phyloP scores from a whole-genome alignment of 2,329 filamentous ascomycete species.

The Beauveria varroae region DNA sequence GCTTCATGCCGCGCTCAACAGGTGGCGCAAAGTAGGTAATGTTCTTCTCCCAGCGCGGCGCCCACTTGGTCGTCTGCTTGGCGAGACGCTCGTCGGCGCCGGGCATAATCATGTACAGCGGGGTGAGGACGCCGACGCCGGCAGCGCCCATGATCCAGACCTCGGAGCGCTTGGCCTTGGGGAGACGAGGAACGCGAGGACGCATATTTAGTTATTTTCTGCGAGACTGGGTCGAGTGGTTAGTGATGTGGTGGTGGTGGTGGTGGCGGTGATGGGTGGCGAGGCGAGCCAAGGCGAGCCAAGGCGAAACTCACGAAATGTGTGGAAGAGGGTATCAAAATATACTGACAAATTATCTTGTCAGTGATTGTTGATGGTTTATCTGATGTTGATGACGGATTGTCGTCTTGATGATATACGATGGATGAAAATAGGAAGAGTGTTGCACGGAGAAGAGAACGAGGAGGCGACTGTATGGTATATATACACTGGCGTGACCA shows the following conservation, averaged over 20 bases:
- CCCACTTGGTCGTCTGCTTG: constrained; percentile 49
- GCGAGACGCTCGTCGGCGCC: constrained; percentile 48
- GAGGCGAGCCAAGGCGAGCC: neutral
- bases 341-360: neutral
- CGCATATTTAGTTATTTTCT: constrained; percentile 35
- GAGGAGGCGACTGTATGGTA: neutral
- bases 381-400: neutral
- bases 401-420: neutral
- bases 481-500: constrained; percentile 2
- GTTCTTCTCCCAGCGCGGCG: constrained; percentile 52
- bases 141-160: constrained; percentile 46
- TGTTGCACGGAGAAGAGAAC: neutral
- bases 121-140: constrained; percentile 45
- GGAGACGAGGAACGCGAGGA: constrained; percentile 38
- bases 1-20: constrained; percentile 38
- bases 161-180: constrained; percentile 40
- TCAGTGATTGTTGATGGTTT: neutral
- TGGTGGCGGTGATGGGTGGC: neutral
- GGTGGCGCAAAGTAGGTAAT: constrained; percentile 45
- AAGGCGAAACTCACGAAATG: neutral
- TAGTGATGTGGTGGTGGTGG: neutral
- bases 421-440: neutral
- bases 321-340: neutral
- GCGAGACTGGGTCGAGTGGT: neutral
- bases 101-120: constrained; percentile 50